Evolutionary conservation across 1,139 yeast genomes (phyloP), one percentile per base, ranked within the genome.

Genomic region (Sugiyamaella grinbergsii): DNA sequence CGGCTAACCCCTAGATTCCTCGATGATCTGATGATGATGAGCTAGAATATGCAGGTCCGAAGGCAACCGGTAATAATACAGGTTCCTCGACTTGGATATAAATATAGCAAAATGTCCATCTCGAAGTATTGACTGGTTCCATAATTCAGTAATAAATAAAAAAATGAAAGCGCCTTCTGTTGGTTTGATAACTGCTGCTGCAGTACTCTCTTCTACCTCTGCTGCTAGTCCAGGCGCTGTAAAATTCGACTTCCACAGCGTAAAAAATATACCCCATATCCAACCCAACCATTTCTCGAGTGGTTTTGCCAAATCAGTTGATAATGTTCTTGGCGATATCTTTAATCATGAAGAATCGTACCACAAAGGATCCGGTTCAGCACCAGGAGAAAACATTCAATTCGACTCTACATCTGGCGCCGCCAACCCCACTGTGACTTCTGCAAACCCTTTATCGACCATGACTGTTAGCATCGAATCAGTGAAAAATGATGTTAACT

Each of bases 241-340:
- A 4, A 45, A 36, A 26, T 41, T 50, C 15, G 47, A 45, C 26
- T 50, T 50, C 33, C 49, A 50, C 23, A 20, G 40, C 1, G 28
- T 44, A 11, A 18, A n/a, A 20, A 44, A 43, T n/a, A 42, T 41
- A 1, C 31, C 32, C 11, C 34, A 40, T 13, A 20, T 42, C 3
- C 39, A 15, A 6, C 15, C 29, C 19, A 33, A 29, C n/a, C 39
- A 32, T 3, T 31, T 36, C 13, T 24, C 26, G 6, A 26, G 31
- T 18, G 36, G 24, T 16, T 22, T 37, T 7, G 22, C 38, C 10
- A 19, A 24, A 4, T 38, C 39, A 8, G 15, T 34, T 18, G 40
- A n/a, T 26, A 36, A 24, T 3, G 13, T 13, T 11, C 11, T 41
- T 15, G 28, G 20, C 8, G 29, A 31, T 31, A 8, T 41, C 4